These are phyloP conservation scores for Penicillium sp. DNA, from an alignment of 2,329 filamentous ascomycete genomes.

Conservation along the genomic window DNA sequence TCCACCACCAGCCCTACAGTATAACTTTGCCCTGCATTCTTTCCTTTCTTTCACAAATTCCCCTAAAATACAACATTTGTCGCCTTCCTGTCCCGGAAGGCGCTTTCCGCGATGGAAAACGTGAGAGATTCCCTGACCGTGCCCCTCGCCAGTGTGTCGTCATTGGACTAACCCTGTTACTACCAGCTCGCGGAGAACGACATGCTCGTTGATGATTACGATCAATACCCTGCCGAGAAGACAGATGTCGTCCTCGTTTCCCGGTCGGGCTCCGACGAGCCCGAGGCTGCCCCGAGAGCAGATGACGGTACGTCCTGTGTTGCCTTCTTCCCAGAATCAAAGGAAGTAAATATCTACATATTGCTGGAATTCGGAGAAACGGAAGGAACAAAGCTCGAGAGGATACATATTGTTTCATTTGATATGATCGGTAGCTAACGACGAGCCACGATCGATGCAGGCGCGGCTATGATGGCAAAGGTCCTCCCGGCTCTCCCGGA, in stretches of 20 bases:
- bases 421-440: constrained; percentile 1
- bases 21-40: constrained; percentile 9
- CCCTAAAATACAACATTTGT: constrained; percentile 23
- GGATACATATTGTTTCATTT: no score
- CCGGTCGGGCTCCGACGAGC: constrained; percentile 56
- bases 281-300: constrained; percentile 54
- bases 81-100: constrained; percentile 31
- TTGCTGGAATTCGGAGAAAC: neutral
- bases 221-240: constrained; percentile 59
- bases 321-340: constrained; percentile 7
- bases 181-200: constrained; percentile 55
- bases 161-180: constrained; percentile 24
- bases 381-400: no score
- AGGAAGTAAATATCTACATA: neutral
- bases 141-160: constrained; percentile 33
- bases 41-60: constrained; percentile 4
- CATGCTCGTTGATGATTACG: constrained; percentile 58
- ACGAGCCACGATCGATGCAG: constrained; percentile 44
- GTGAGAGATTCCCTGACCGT: constrained; percentile 34
- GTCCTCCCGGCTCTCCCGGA: constrained; percentile 74
- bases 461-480: constrained; percentile 78
- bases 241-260: constrained; percentile 61
- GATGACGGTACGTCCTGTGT: constrained; percentile 51
- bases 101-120: constrained; percentile 45
- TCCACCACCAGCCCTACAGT: constrained; percentile 16